These are phyloP conservation scores for Hirsutella minnesotensis DNA, from an alignment of 2,329 filamentous ascomycete species.

Conservation along the genomic window DNA sequence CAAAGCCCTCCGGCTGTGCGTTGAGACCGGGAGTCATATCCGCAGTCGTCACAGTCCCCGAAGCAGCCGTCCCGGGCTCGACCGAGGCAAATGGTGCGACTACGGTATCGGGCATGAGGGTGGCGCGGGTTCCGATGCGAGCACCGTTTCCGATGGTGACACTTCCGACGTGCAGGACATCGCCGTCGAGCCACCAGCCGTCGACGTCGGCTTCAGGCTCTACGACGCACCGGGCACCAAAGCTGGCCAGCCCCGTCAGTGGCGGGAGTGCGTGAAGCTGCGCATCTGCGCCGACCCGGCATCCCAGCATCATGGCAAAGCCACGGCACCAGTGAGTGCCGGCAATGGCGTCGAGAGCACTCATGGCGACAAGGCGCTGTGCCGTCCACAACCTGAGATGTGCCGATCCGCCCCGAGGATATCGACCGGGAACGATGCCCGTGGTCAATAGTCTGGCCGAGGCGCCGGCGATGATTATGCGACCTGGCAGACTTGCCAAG, in stretches of 20 bases:
- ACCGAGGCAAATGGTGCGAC: constrained; percentile 8
- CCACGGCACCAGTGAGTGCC: constrained; percentile 9
- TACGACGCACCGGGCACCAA: constrained; percentile 8
- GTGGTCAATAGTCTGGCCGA: constrained; percentile 4
- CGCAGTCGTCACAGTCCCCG: neutral
- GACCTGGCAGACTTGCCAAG: constrained; percentile 5
- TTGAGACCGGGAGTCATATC: neutral
- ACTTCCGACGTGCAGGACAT: constrained; percentile 8
- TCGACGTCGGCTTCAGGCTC: constrained; percentile 10
- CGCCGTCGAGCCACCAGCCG: constrained; percentile 13
- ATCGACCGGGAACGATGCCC: constrained; percentile 8
- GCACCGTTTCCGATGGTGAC: constrained; percentile 9
- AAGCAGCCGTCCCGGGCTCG: constrained; percentile 5
- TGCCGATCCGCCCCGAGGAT: constrained; percentile 7
- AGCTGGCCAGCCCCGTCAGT: constrained; percentile 8
- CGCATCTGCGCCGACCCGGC: constrained; percentile 8
- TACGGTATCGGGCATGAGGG: constrained; percentile 8
- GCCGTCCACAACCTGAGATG: constrained; percentile 10
- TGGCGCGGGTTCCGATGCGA: constrained; percentile 8
- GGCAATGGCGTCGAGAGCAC: constrained; percentile 3
- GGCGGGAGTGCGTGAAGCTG: constrained; percentile 10
- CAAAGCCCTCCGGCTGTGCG: neutral
- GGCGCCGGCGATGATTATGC: constrained; percentile 6
- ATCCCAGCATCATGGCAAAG: constrained; percentile 10
- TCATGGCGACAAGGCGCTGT: constrained; percentile 6